Evolutionary conservation across 495 filamentous ascomycete genomes (phyloP).

Genomic region (Aspergillus asperescens): DNA sequence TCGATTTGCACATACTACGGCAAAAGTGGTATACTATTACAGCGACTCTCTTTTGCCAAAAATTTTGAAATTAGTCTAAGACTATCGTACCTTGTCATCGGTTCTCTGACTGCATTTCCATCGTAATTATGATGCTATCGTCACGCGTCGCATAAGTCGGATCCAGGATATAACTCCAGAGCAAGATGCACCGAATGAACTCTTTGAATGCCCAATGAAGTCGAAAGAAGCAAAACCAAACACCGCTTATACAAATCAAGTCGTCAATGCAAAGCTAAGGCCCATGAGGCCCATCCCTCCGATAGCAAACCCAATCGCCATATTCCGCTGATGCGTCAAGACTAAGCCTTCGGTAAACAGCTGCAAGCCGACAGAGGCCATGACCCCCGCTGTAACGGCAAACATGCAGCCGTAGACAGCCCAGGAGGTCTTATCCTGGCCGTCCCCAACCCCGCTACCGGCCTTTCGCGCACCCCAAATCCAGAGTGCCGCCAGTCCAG

Average conservation of each 20-base stretch:
- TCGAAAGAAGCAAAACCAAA: slow-evolving; percentile 3
- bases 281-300: slow-evolving; percentile 87
- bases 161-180: slow-evolving; percentile 1
- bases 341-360: slow-evolving; percentile 81
- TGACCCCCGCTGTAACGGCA: slow-evolving; percentile 84
- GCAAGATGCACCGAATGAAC: background rate
- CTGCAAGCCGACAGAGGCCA: slow-evolving; percentile 87
- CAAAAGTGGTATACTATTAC: background rate
- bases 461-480: slow-evolving; percentile 55
- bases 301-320: slow-evolving; percentile 83
- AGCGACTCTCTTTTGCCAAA: background rate
- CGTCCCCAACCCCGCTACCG: slow-evolving; percentile 43
- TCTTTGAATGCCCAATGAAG: background rate
- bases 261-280: slow-evolving; percentile 76
- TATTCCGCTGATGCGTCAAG: slow-evolving; percentile 68
- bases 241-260: slow-evolving; percentile 24
- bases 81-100: background rate
- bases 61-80: background rate
- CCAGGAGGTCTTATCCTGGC: slow-evolving; percentile 49
- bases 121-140: slow-evolving; percentile 3
- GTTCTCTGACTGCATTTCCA: background rate
- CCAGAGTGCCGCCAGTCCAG: slow-evolving; percentile 77
- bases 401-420: slow-evolving; percentile 86
- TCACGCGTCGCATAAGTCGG: background rate
- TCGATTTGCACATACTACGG: background rate